These are phyloP conservation scores for Penicillium diatomitis DNA, from an alignment of 495 filamentous ascomycete species.

Conservation along the genomic window DNA sequence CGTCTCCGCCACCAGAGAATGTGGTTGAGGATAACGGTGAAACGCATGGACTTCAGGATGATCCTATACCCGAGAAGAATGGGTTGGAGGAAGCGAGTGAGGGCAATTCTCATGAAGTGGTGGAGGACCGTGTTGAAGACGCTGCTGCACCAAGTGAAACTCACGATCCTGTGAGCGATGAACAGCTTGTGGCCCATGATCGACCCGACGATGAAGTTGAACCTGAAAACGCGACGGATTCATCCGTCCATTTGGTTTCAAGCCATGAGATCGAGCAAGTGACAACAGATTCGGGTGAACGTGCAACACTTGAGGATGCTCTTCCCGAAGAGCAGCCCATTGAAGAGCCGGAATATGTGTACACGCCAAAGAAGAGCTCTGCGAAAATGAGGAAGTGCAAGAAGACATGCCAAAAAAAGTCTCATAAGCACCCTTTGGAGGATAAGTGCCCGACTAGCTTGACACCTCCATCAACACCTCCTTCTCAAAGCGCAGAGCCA, in stretches of 20 bases:
- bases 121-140: not conserved
- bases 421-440: not conserved
- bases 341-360: too few relatives aligned
- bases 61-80: not conserved
- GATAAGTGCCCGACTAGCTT: conserved; percentile 20
- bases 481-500: conserved; percentile 5
- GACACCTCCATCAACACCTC: conserved; percentile 36
- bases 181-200: too few relatives aligned
- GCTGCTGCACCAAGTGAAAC: too few relatives aligned
- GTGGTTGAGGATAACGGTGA: conserved; percentile 1
- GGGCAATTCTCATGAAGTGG: not conserved
- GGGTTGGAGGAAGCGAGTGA: conserved; percentile 1
- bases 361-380: conserved; percentile 5
- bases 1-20: conserved; percentile 20
- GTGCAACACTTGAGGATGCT: too few relatives aligned
- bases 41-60: not conserved
- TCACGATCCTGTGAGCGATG: too few relatives aligned
- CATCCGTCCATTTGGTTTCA: too few relatives aligned
- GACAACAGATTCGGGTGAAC: too few relatives aligned
- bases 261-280: too few relatives aligned
- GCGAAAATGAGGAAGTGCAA: conserved; percentile 23
- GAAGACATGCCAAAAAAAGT: not conserved
- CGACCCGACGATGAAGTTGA: too few relatives aligned
- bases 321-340: too few relatives aligned
- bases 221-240: too few relatives aligned